Evolutionary conservation across 2,329 filamentous ascomycete species (phyloP).

Genomic region (Beauveria sp.): DNA sequence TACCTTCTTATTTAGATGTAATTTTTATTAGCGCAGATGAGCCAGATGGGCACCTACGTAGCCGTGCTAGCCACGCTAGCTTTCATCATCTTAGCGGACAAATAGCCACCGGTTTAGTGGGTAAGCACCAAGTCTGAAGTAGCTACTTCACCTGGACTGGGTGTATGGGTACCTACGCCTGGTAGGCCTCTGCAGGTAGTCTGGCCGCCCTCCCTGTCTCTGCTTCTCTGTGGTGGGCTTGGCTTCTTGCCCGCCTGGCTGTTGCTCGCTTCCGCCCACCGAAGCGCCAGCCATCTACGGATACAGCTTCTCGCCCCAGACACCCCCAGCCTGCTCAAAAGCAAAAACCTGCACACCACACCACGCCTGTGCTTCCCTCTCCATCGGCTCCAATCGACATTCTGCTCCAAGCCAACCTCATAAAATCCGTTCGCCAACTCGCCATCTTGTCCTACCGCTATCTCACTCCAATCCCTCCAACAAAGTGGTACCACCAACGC

Average conservation of each 20-base stretch:
- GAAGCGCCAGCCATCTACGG: neutral
- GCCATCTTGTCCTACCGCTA: neutral
- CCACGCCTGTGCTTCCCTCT: neutral
- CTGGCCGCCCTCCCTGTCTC: too few species aligned
- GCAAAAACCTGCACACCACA: conserved; percentile 3
- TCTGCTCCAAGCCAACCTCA: neutral
- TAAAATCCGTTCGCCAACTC: neutral
- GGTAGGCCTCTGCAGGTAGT: too few species aligned
- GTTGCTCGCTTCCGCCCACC: neutral
- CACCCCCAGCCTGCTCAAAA: conserved; percentile 5
- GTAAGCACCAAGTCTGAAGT: too few species aligned
- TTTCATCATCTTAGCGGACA: too few species aligned
- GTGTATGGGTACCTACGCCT: too few species aligned
- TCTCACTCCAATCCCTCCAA: neutral
- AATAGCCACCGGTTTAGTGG: too few species aligned
- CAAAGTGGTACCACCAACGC: neutral
- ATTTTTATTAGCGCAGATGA: too few species aligned
- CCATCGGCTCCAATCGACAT: neutral
- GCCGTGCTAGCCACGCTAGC: too few species aligned
- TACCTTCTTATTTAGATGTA: neutral
- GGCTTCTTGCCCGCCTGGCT: neutral
- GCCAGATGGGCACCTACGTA: neutral
- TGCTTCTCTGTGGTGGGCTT: too few species aligned
- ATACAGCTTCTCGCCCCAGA: conserved; percentile 5
- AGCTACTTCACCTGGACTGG: too few species aligned